Conservation (phyloP, 148 eudicot genomes). For the Cornus florida region DNA sequence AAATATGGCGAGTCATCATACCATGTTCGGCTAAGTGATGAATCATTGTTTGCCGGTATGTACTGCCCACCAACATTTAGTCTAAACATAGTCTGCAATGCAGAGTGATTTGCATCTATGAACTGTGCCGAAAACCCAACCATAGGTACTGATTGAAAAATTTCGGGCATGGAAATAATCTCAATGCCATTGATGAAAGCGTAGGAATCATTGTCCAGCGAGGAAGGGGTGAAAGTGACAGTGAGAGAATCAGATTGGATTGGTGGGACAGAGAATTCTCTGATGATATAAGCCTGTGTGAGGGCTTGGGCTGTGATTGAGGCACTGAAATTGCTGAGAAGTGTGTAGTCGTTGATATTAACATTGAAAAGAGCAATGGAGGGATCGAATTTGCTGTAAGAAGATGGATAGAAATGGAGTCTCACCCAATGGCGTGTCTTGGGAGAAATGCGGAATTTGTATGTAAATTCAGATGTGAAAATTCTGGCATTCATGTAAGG, state of each 20-base stretch:
- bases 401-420: constrained; percentile 73
- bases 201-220: constrained; percentile 28
- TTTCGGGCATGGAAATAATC: constrained; percentile 46
- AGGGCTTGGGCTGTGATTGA: constrained; percentile 58
- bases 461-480: constrained; percentile 43
- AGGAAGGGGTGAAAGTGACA: constrained; percentile 49
- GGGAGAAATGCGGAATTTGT: constrained; percentile 46
- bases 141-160: constrained; percentile 38
- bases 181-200: constrained; percentile 84
- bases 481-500: constrained; percentile 82
- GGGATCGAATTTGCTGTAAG: constrained; percentile 43
- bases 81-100: constrained; percentile 51
- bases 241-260: constrained; percentile 23
- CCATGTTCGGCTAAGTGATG: constrained; percentile 75
- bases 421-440: constrained; percentile 41
- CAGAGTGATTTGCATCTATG: not conserved
- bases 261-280: constrained; percentile 57
- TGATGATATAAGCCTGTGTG: constrained; percentile 67
- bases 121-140: constrained; percentile 42
- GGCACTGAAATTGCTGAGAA: constrained; percentile 76
- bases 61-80: constrained; percentile 80
- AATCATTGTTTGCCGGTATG: constrained; percentile 53
- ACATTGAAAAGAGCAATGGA: constrained; percentile 59
- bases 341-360: constrained; percentile 42
- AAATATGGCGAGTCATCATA: constrained; percentile 79